Evolutionary conservation across 208 protist genomes (phyloP), one percentile per base, ranked within the genome.

Genomic region (Hexamita inflata): DNA sequence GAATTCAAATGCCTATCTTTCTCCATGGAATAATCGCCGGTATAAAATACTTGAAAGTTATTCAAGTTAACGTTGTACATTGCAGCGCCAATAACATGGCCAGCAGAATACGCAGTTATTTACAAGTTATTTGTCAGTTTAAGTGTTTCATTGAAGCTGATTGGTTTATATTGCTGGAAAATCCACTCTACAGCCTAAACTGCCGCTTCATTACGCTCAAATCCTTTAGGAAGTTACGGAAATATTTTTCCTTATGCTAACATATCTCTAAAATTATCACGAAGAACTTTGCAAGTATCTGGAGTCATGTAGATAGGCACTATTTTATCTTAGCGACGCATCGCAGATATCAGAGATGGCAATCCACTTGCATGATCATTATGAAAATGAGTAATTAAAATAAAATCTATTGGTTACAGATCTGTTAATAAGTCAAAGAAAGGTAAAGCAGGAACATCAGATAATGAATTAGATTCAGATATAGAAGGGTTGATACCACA

Each of bases 401-500:
- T 70, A 70, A 70, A 38, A 32, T n/a, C 26, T 38, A 70, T 42
- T 11, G 2, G 9, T 29, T 29, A 62, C 19, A 58, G 19, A 30
- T 40, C 13, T 15, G 11, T n/a, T 38, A 42, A 11, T 40, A 70
- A 40, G n/a, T 70, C 64, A n/a, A 70, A 70, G 40, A 70, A 70
- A 19, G 64, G 64, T n/a, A 70, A 38, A 15, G 64, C 64, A n/a
- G 26, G 64, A 32, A 57, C 15, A 42, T n/a, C 64, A 45, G 28
- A 35, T 29, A 30, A 15, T 19, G 26, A 7, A n/a, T 45, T 35
- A 30, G 2, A 2, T 34, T 70, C 64, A n/a, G 64, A 70, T 38
- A 70, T 29, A 32, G 38, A n/a, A 70, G 64, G 64, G n/a, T 70
- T n/a, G n/a, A 70, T n/a, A 11, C 64, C 64, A 45, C 64, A 70